phyloP scores from a whole-genome alignment of 768 basidiomycete genomes.

The Pleurotus tuber-regium region DNA sequence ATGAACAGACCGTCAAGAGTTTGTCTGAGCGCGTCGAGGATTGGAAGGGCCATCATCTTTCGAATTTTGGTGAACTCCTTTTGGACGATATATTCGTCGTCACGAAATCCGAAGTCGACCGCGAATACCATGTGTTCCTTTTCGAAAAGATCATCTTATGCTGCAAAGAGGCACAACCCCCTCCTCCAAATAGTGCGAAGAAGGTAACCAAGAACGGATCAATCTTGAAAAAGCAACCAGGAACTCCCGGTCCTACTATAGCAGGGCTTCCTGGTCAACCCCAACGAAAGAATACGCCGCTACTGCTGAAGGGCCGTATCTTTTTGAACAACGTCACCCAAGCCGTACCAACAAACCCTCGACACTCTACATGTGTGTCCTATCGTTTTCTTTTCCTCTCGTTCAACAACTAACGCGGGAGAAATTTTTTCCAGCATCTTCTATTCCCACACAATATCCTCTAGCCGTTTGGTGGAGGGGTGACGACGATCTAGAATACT shows the following conservation, averaged over 20 bases:
- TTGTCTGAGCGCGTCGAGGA: conserved; percentile 88
- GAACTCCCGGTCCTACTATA: conserved; percentile 42
- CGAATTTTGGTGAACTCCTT: conserved; percentile 90
- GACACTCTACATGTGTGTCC: conserved; percentile 57
- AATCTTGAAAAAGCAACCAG: conserved; percentile 79
- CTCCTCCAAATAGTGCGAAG: conserved; percentile 55
- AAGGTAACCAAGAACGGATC: conserved; percentile 84
- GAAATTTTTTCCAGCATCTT: conserved; percentile 36
- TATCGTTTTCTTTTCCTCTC: conserved; percentile 9
- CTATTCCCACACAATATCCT: conserved; percentile 60
- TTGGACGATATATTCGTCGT: conserved; percentile 96
- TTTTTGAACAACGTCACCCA: conserved; percentile 95
- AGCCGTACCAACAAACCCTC: conserved; percentile 60
- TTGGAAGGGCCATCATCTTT: conserved; percentile 98
- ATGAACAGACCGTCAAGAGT: conserved; percentile 85
- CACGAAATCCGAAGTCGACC: conserved; percentile 92
- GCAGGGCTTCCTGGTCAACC: conserved; percentile 54
- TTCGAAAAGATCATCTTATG: conserved; percentile 99
- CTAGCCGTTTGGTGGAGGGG: conserved; percentile 94
- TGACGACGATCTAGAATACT: conserved; percentile 90
- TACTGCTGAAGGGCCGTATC: conserved; percentile 93
- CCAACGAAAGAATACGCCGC: conserved; percentile 74
- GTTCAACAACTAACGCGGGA: conserved; percentile 3
- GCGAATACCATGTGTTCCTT: conserved; percentile 98
- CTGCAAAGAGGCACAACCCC: conserved; percentile 84